Percentiles rank a stretch among this genome's conserved stretches.
Conservation (phyloP, 2,329 filamentous ascomycete genomes). For the Chaetoscypha palmicola region DNA sequence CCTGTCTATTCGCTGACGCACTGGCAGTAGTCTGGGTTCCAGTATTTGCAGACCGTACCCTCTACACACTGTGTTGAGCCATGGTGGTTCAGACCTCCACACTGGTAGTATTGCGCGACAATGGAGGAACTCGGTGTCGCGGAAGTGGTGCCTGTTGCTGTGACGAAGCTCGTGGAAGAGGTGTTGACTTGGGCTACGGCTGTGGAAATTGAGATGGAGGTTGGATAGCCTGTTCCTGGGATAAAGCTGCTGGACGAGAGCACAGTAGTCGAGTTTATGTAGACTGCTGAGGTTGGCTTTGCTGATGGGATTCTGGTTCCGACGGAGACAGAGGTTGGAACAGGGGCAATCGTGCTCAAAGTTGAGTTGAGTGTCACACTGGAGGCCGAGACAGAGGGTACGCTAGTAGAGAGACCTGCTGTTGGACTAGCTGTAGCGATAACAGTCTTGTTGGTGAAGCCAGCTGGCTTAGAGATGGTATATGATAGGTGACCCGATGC, state of each 20-base stretch:
- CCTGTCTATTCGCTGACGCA: too few species aligned
- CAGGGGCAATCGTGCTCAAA: not conserved
- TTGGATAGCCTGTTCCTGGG: not conserved
- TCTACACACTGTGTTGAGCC: not conserved
- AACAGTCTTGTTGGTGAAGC: not conserved
- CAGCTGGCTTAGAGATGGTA: not conserved
- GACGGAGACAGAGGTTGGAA: not conserved
- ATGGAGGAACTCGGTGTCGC: not conserved
- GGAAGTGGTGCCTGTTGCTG: not conserved
- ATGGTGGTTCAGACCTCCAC: not conserved
- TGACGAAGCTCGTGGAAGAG: not conserved
- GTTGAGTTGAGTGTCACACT: not conserved
- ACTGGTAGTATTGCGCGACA: not conserved
- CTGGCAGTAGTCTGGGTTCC: slow-evolving; percentile 1
- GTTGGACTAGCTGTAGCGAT: too few species aligned
- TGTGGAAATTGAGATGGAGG: not conserved
- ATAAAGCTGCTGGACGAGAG: not conserved
- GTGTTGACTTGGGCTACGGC: not conserved
- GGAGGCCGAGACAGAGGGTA: not conserved
- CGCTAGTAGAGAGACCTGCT: not conserved
- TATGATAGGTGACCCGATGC: not conserved
- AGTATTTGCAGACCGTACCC: not conserved
- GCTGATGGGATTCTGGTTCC: not conserved
- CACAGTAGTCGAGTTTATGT: not conserved
- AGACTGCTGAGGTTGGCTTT: not conserved